Evolutionary conservation across 352 stramenopile species (phyloP), one percentile per base, ranked within the genome.

Genomic region (Globisporangium canariense): DNA sequence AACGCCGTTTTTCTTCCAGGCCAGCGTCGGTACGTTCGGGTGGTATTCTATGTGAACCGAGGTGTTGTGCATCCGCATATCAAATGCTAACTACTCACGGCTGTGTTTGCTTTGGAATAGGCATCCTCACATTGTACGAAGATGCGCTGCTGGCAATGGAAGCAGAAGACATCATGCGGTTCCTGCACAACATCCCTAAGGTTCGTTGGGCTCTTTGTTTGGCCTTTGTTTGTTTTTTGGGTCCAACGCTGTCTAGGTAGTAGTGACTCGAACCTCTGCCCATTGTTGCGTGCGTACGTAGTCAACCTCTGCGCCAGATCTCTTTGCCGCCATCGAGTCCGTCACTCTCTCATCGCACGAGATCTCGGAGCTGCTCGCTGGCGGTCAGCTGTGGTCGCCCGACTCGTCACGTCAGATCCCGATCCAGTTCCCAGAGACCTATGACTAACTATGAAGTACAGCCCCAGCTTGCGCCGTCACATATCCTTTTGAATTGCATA

Each of bases 1-100:
- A 41, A 90, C 87, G 49, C 75, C 85, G 18, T 95, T 94, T 68
- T 94, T 95, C 70, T 95, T 95, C 64, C 87, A 94, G 57, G 85
- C 85, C 7, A 92, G 83, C 69, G 87, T 95, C 69, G 87, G 86
- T 93, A 69, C 59, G 73, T 40, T 41, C 32, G 2, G 7, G 13
- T 30, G 0, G 10, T 16, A 7, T 16, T 25, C 25, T 54, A 25
- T 10, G 28, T 14, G 36, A 57, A 14, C 6, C 30, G 13, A 6
- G n/a, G 13, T 13, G 8, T 2, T 57, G 25, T 28, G 14, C 25
- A n/a, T 40, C 6, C 18, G 5, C 25, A 14, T 8, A 49, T 18
- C 43, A 16, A 11, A 65, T 43, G 25, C 34, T 49, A 18, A 40
- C 13, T 11, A 30, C 25, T 18, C 0, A 13, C 2, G 55, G 18